phyloP scores from a whole-genome alignment of 371 early-diverging fungal genomes.

The Circinella minor region DNA sequence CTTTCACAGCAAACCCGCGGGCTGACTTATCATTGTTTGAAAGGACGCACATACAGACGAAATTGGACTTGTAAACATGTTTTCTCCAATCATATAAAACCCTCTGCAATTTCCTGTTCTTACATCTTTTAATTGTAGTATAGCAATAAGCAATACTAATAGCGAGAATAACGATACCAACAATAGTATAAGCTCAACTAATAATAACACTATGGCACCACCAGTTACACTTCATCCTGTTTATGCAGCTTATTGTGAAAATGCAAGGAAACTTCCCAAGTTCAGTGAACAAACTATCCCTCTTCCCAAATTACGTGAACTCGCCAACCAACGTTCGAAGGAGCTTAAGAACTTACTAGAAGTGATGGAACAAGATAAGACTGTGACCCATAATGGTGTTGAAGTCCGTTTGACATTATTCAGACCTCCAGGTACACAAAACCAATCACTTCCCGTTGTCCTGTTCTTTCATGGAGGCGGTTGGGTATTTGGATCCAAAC shows the following conservation, averaged over 20 bases:
- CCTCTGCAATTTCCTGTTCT: too few species aligned
- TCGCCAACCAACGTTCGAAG: neutral
- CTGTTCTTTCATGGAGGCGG: conserved; percentile 25
- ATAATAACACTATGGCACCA: neutral
- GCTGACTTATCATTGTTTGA: too few species aligned
- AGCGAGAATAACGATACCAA: too few species aligned
- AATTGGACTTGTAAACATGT: too few species aligned
- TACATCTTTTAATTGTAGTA: too few species aligned
- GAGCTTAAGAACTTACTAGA: neutral
- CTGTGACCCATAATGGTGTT: neutral
- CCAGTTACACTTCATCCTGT: conserved; percentile 3
- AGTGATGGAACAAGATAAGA: conserved; percentile 3
- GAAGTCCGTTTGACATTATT: conserved; percentile 1
- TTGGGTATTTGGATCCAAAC: conserved; percentile 22
- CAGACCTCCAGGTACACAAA: conserved; percentile 5
- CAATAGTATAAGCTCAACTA: neutral
- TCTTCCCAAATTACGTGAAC: neutral
- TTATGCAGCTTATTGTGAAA: conserved; percentile 13
- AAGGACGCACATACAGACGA: too few species aligned
- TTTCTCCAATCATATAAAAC: too few species aligned
- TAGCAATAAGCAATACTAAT: too few species aligned
- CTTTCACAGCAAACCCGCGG: too few species aligned
- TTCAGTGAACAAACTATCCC: neutral
- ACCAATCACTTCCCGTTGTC: conserved; percentile 1
- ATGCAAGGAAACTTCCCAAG: neutral